These are phyloP conservation scores for Fraxinus paxiana DNA, from an alignment of 305 asterid species.

Conservation along the genomic window DNA sequence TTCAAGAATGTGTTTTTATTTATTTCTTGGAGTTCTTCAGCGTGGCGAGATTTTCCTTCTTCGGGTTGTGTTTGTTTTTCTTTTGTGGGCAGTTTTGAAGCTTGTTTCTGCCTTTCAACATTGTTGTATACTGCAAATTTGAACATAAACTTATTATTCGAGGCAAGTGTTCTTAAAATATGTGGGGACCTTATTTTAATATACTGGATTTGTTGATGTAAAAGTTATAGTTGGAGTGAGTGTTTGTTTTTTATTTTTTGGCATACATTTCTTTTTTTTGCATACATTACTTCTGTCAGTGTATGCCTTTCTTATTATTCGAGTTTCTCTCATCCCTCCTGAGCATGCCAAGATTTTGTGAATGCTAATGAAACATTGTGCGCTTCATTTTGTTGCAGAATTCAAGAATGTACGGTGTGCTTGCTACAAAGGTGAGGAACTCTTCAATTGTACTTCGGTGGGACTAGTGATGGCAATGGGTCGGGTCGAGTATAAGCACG, in stretches of 20 bases:
- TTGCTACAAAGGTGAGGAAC: background rate
- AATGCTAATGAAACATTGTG: background rate
- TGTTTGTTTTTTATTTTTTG: background rate
- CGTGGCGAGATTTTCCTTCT: slow-evolving; percentile 12
- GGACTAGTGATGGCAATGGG: background rate
- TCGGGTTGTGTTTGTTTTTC: slow-evolving; percentile 21
- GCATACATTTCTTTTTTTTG: background rate
- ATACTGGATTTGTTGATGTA: background rate
- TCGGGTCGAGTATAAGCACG: too few species aligned
- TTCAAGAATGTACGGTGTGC: background rate
- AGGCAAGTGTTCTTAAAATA: background rate
- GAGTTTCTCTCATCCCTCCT: background rate
- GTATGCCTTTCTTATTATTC: background rate
- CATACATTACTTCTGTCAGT: background rate
- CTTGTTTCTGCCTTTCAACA: background rate
- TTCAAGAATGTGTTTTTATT: slow-evolving; percentile 41
- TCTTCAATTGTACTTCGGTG: background rate
- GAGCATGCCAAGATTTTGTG: background rate
- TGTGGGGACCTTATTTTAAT: background rate
- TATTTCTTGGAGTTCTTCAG: slow-evolving; percentile 33
- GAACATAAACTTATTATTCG: background rate
- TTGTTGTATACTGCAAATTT: slow-evolving; percentile 1
- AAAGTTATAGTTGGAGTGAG: background rate
- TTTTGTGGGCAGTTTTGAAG: slow-evolving; percentile 18
- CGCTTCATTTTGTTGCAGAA: background rate